These are phyloP conservation scores for Glycyrrhiza uralensis DNA, from an alignment of 306 rosid species.

Conservation along the genomic window DNA sequence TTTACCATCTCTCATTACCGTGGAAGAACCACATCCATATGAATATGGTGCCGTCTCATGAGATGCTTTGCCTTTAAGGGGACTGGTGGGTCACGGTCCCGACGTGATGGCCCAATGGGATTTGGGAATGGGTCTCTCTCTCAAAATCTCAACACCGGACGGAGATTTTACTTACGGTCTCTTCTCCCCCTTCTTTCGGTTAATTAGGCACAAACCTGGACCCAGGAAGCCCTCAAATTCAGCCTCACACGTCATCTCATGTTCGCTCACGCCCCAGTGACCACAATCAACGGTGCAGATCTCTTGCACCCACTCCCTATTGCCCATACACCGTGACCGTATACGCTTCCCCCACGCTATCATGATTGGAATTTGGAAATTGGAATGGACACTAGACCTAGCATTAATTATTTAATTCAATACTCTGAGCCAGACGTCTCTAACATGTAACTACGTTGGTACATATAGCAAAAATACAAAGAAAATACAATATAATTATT, in stretches of 20 bases:
- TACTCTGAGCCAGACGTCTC: neutral
- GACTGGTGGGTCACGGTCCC: slow-evolving; percentile 61
- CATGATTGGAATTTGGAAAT: slow-evolving; percentile 46
- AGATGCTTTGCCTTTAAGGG: slow-evolving; percentile 48
- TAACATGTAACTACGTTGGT: neutral
- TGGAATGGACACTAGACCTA: slow-evolving; percentile 24
- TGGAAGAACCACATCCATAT: no score
- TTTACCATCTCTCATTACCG: no score
- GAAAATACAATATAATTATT: neutral
- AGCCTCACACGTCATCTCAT: slow-evolving; percentile 12
- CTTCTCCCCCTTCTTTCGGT: slow-evolving; percentile 24
- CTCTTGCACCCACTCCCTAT: neutral
- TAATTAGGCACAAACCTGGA: neutral
- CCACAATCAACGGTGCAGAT: slow-evolving; percentile 25
- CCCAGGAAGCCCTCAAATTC: slow-evolving; percentile 14
- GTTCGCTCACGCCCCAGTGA: neutral
- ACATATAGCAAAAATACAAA: neutral
- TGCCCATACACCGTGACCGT: slow-evolving; percentile 13
- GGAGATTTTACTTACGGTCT: slow-evolving; percentile 37
- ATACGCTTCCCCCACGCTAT: slow-evolving; percentile 46
- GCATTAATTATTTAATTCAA: no score
- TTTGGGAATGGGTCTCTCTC: slow-evolving; percentile 29
- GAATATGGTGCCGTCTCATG: slow-evolving; percentile 41
- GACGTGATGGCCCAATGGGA: slow-evolving; percentile 75
- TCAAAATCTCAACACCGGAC: slow-evolving; percentile 45